Evolutionary conservation across 192 early-diverging fungal species (phyloP), one percentile per base, ranked within the genome.

Genomic region (Fimicolochytrium jonesii): DNA sequence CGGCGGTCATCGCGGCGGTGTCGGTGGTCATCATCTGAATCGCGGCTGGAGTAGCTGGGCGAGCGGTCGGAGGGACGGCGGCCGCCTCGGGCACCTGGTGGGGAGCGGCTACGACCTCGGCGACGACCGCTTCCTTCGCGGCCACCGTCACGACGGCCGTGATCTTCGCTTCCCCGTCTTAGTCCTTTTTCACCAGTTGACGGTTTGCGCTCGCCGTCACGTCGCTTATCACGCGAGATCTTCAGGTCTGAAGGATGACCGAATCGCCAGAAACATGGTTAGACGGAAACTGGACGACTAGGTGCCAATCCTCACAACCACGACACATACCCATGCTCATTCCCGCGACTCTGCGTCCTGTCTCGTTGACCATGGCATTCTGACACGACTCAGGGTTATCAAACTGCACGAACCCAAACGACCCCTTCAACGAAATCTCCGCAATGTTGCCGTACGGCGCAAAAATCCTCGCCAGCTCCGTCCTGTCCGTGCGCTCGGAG

Each of bases 341-440:
- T 10, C 76, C 81, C 1, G 68, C 75, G 17, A 77, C 35, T 18
- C 65, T 51, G 17, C 78, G 50, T 15, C 81, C 68, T 7, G 71
- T 41, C 30, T 81, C 81, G 7, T 23, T 31, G 18, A 53, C n/a
- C 31, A 78, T 76, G 28, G 81, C 81, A 44, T 52, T 61, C 37
- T 47, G 34, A 42, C 71, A 74, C 9, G 69, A 58, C 31, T 64
- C 60, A 9, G 69, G 60, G 37, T 66, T 76, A 42, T 78, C 80
- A 56, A 70, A 83, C 61, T 83, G 81, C 6, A 83, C 68, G 60
- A 77, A 81, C 25, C 81, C 81, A 59, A 72, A 78, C 2, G 51
- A 44, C 25, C 64, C 57, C 51, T 78, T 78, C 41, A 83, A 46
- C 18, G 66, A 44, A 43, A 83, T 77, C 44, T 83, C 81, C 11